Conservation (phyloP, 2,329 filamentous ascomycete species). For the Colletotrichum spaethianum region DNA sequence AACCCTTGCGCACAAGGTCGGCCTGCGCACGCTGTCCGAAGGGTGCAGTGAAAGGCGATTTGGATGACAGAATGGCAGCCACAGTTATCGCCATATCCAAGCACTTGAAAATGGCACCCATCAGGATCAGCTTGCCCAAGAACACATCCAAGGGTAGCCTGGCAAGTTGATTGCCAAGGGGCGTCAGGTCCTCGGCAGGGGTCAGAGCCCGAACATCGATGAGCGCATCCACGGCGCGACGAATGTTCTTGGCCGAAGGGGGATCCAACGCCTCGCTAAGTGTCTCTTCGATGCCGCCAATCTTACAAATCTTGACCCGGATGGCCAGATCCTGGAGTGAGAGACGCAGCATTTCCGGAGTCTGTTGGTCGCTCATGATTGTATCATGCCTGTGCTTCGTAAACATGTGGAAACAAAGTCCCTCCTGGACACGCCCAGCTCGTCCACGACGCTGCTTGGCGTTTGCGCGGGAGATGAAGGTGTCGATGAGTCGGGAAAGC, state of each 20-base stretch:
- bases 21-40: conserved; percentile 88
- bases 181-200: conserved; percentile 83
- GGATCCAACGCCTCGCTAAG: conserved; percentile 90
- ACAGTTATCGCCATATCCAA: conserved; percentile 93
- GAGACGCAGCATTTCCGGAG: conserved; percentile 93
- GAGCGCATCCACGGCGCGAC: conserved; percentile 91
- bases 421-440: conserved; percentile 95
- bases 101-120: conserved; percentile 90
- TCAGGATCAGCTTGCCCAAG: conserved; percentile 90
- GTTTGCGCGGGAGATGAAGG: conserved; percentile 95
- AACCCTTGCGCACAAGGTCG: conserved; percentile 82
- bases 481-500: conserved; percentile 90
- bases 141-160: conserved; percentile 94
- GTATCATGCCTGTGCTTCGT: conserved; percentile 91
- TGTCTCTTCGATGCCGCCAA: conserved; percentile 93
- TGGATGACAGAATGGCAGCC: conserved; percentile 93
- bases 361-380: conserved; percentile 91
- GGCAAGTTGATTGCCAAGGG: conserved; percentile 88
- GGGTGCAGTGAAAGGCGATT: conserved; percentile 91
- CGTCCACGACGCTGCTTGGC: conserved; percentile 94
- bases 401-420: conserved; percentile 95
- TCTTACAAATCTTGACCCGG: conserved; percentile 96
- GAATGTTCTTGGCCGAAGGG: conserved; percentile 92
- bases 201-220: conserved; percentile 94
- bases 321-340: conserved; percentile 96